Base-by-base conservation (phyloP, 306 rosid genomes). In the Vachellia pachyceras region DNA sequence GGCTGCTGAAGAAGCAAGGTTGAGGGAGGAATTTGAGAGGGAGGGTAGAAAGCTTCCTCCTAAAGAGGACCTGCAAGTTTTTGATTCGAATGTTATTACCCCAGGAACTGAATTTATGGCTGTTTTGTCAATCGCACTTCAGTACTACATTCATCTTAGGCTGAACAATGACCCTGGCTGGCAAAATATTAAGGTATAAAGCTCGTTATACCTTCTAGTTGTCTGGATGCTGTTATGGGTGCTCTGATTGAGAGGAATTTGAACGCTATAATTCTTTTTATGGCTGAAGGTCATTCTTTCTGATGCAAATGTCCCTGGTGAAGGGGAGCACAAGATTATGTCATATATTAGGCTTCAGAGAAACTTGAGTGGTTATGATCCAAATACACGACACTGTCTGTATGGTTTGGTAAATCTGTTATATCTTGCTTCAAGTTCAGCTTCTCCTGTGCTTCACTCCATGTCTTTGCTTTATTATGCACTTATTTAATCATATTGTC, bases 251-350 rank as follows among this genome's bases (percentile, higher is more conserved):
- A 25, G 64, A 64, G 64, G 66, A 63, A 15, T 78, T 78, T 54
- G 78, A 72, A 44, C 52, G n/a, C 22, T 52, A 10, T 69, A n/a
- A 42, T 67, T 70, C 33, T 65, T 72, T 45, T 44, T 42, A 7
- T 70, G 46, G 71, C 74, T 81, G 83, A 84, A 95, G 99, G 99
- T 95, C 73, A 89, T 96, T 86, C 97, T 93, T 70, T 96, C 98
- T 61, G 99, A 96, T 90, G 99, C 99, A 65, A 96, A 96, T 91
- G 99, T 96, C 77, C 99, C 99, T 13, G 99, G 99, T 40, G 99
- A 96, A 86, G 99, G 99, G 82, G 99, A 96, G 85, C 98, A 94
- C 85, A 96, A 96, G 85, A 90, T 96, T 84, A 96, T 96, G 99
- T 96, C 99, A 3, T 96, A 92, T 75, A 88, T 96, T 63, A 98